Conservation (phyloP, 108 stramenopile species). For the Discostella pseudostelligera region DNA sequence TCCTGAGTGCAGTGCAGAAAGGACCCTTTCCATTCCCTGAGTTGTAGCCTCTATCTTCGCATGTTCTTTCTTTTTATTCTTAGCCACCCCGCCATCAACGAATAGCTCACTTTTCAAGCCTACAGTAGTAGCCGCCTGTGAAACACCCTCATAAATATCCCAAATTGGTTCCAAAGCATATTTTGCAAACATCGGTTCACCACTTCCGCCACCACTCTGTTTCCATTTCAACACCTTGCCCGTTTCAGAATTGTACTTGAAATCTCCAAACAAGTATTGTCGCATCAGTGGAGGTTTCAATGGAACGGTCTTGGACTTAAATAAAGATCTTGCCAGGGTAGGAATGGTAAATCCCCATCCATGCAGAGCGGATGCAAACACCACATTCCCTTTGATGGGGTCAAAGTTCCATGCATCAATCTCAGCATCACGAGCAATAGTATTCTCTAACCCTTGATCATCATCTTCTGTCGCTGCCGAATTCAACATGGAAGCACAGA, state of each 20-base stretch:
- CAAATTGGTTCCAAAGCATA: slow-evolving; percentile 73
- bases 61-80: slow-evolving; percentile 12
- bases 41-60: slow-evolving; percentile 66
- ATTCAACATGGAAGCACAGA: slow-evolving; percentile 66
- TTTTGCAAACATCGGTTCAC: slow-evolving; percentile 74
- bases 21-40: slow-evolving; percentile 71
- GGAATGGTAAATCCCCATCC: slow-evolving; percentile 95
- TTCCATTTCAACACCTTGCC: slow-evolving; percentile 85
- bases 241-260: slow-evolving; percentile 52
- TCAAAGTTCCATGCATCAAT: slow-evolving; percentile 89
- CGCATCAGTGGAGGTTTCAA: slow-evolving; percentile 76
- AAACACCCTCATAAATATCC: slow-evolving; percentile 78
- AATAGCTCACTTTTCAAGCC: slow-evolving; percentile 57
- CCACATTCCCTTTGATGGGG: slow-evolving; percentile 91
- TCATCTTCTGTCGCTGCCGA: slow-evolving; percentile 45
- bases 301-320: slow-evolving; percentile 58
- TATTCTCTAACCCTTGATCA: slow-evolving; percentile 18
- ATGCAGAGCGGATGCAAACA: slow-evolving; percentile 91
- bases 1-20: slow-evolving; percentile 55
- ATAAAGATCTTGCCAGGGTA: slow-evolving; percentile 71
- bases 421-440: slow-evolving; percentile 39
- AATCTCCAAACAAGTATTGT: slow-evolving; percentile 79
- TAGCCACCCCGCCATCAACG: slow-evolving; percentile 27
- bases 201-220: slow-evolving; percentile 19
- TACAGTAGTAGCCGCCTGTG: slow-evolving; percentile 49